These are phyloP conservation scores for Beauveria sp. DNA, from an alignment of 2,329 filamentous ascomycete genomes.

Conservation along the genomic window DNA sequence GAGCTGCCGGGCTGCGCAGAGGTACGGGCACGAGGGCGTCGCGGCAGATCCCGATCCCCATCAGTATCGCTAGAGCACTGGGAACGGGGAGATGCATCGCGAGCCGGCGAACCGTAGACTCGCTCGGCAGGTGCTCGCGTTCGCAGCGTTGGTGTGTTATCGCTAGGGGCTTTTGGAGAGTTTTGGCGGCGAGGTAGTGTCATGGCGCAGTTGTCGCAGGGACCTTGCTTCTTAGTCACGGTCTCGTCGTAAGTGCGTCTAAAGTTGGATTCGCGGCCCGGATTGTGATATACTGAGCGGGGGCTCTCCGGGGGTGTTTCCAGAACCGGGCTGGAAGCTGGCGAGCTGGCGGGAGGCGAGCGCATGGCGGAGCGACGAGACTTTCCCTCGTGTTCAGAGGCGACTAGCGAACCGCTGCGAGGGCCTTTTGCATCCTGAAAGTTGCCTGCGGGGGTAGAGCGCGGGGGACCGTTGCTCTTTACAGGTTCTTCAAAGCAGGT, in stretches of 20 bases:
- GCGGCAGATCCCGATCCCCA: conserved; percentile 38
- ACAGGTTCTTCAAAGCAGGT: conserved; percentile 44
- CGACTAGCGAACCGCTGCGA: conserved; percentile 35
- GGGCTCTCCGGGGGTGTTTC: conserved; percentile 55
- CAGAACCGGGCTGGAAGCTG: conserved; percentile 33
- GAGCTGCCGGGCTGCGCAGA: conserved; percentile 37
- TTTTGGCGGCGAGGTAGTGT: conserved; percentile 44
- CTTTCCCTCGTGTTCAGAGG: conserved; percentile 38
- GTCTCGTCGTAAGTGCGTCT: conserved; percentile 57
- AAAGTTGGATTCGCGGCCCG: conserved; percentile 51
- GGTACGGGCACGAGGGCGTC: conserved; percentile 32
- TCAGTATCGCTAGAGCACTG: conserved; percentile 45
- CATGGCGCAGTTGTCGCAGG: conserved; percentile 62
- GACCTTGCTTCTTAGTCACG: conserved; percentile 55
- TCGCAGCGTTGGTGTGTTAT: conserved; percentile 48
- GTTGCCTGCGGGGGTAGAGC: conserved; percentile 31
- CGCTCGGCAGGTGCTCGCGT: conserved; percentile 54
- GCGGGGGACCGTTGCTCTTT: conserved; percentile 28
- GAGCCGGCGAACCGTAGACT: conserved; percentile 42
- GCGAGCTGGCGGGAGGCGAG: conserved; percentile 20
- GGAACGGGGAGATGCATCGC: conserved; percentile 45
- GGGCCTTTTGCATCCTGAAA: conserved; percentile 36
- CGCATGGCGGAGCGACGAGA: conserved; percentile 31
- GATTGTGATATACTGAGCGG: conserved; percentile 30
- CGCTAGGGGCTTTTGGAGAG: conserved; percentile 18